These are phyloP conservation scores for Thymus quinquecostatus DNA, from an alignment of 257 asterid genomes.

Conservation along the genomic window DNA sequence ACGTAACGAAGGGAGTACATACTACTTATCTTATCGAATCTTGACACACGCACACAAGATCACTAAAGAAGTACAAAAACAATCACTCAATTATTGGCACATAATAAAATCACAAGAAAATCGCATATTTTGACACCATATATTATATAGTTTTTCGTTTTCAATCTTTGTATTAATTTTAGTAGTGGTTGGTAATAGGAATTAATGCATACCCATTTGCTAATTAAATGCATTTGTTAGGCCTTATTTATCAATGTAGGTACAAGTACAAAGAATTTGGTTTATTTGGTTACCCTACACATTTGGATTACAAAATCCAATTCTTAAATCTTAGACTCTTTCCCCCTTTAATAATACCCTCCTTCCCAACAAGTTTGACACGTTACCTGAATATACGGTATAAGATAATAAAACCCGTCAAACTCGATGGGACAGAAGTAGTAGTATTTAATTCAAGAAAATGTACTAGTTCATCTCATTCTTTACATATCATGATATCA, in stretches of 20 bases:
- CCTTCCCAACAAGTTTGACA: too few relatives aligned
- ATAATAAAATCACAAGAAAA: not conserved
- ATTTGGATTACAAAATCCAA: not conserved
- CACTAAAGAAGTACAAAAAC: not conserved
- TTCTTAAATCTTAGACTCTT: not conserved
- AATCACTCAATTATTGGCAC: not conserved
- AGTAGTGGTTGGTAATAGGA: slow-evolving; percentile 34
- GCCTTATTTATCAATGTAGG: slow-evolving; percentile 21
- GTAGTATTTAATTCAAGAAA: too few relatives aligned
- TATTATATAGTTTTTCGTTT: slow-evolving; percentile 4
- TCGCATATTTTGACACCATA: not conserved
- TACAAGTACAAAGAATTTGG: slow-evolving; percentile 29
- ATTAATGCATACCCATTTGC: slow-evolving; percentile 37
- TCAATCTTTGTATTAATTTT: slow-evolving; percentile 28
- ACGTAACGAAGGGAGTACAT: not conserved
- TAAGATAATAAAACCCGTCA: too few relatives aligned
- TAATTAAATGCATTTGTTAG: slow-evolving; percentile 28
- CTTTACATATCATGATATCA: too few relatives aligned
- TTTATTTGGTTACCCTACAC: not conserved
- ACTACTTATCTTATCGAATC: not conserved
- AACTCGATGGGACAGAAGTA: too few relatives aligned
- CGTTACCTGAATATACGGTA: too few relatives aligned
- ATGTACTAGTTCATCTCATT: too few relatives aligned
- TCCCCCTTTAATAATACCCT: not conserved
- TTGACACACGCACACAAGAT: not conserved